Percentiles rank a stretch among this genome's conserved stretches.
phyloP scores from a whole-genome alignment of 1,139 yeast genomes.

The Zygoascus meyerae region DNA sequence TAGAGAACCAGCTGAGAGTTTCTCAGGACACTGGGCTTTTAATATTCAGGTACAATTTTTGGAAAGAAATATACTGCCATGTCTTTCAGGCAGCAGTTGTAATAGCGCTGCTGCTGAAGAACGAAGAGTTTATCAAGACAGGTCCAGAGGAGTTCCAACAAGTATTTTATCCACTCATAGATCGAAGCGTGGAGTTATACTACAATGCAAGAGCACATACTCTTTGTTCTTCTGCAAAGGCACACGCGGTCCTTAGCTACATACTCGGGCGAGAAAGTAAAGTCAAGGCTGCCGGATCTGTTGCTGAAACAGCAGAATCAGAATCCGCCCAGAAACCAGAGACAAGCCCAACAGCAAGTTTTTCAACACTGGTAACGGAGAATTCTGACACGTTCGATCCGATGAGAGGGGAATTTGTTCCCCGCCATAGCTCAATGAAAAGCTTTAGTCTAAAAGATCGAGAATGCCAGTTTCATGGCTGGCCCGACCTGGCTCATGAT shows the following conservation, averaged over 20 bases:
- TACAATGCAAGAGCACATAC: background rate
- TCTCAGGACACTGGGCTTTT: constrained; percentile 9
- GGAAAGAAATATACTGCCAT: constrained; percentile 17
- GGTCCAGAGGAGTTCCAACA: background rate
- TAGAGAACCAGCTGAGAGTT: constrained; percentile 15
- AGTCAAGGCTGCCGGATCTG: background rate
- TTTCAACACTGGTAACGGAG: background rate
- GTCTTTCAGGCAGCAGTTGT: constrained; percentile 17
- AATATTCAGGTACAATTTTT: constrained; percentile 13
- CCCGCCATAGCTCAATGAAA: constrained; percentile 2
- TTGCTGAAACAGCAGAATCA: background rate
- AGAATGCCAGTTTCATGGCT: constrained; percentile 2
- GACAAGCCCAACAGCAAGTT: background rate
- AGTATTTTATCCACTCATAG: background rate
- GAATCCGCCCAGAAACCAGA: background rate
- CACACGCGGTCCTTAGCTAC: background rate
- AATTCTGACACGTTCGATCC: too few species aligned
- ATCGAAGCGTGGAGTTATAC: background rate
- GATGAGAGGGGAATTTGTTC: background rate
- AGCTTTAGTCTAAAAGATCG: constrained; percentile 1
- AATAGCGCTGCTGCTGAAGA: constrained; percentile 10
- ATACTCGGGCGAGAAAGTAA: constrained; percentile 1
- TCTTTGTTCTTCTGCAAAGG: constrained; percentile 2
- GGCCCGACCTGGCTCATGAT: background rate
- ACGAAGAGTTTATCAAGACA: background rate